A percentile compares a stretch with the other conserved stretches of the same genome.
Conservation (phyloP, 2,329 filamentous ascomycete species). For the Botryotinia calthae region DNA sequence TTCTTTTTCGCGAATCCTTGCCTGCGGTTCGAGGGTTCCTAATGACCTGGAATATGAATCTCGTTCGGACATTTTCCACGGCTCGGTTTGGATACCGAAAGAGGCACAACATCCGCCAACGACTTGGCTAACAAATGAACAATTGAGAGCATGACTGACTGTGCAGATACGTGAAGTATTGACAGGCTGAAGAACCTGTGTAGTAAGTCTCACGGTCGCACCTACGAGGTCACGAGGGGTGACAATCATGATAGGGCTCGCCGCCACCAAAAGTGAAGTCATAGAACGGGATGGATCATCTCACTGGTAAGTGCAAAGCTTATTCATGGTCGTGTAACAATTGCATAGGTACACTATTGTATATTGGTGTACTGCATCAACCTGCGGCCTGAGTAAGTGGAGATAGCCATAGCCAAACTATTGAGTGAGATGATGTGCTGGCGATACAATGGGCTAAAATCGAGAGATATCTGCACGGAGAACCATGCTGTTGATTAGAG, state of each 20-base stretch:
- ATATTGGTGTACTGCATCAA: constrained; percentile 13
- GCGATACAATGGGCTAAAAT: background rate
- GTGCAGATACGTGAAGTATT: constrained; percentile 16
- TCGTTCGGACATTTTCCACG: constrained; percentile 16
- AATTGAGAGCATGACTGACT: background rate
- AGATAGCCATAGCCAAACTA: background rate
- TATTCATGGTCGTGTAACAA: background rate
- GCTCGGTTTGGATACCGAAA: constrained; percentile 17
- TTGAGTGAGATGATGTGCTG: constrained; percentile 11
- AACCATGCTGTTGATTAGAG: background rate
- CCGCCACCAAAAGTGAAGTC: background rate
- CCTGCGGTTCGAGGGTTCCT: constrained; percentile 10
- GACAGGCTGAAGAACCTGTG: background rate
- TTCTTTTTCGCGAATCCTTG: constrained; percentile 14
- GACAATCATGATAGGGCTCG: background rate
- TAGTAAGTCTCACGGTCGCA: background rate
- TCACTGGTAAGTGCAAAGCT: constrained; percentile 6
- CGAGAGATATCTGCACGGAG: background rate
- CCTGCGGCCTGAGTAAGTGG: background rate
- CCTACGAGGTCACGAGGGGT: background rate
- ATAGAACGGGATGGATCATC: background rate
- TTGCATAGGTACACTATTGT: background rate
- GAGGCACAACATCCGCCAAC: background rate
- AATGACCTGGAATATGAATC: constrained; percentile 7
- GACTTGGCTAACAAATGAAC: constrained; percentile 8